These are phyloP conservation scores for Vicia faba DNA, from an alignment of 306 rosid species.

Conservation along the genomic window DNA sequence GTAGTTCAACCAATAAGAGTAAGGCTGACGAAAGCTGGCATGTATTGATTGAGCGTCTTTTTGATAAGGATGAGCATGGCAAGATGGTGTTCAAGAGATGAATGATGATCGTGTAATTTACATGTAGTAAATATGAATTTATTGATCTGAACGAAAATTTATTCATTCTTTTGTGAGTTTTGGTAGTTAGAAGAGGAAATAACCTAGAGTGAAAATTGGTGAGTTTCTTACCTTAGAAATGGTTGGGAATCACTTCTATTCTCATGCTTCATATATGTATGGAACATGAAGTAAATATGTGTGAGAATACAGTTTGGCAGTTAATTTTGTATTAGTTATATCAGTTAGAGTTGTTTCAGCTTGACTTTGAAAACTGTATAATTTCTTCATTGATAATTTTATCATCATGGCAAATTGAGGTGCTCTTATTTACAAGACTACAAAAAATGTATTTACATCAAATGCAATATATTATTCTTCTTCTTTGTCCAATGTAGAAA, in stretches of 20 bases:
- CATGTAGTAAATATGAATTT: background rate
- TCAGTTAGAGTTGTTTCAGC: background rate
- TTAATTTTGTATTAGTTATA: background rate
- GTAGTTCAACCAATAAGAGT: conserved; percentile 46
- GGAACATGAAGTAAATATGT: background rate
- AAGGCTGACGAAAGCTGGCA: conserved; percentile 60
- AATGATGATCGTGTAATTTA: conserved; percentile 37
- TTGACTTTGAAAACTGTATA: background rate
- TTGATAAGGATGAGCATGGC: conserved; percentile 63
- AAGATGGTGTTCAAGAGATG: conserved; percentile 51
- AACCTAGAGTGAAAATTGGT: conserved; percentile 22
- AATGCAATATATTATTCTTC: background rate
- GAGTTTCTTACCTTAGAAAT: background rate
- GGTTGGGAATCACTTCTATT: conserved; percentile 1
- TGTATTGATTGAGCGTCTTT: conserved; percentile 59
- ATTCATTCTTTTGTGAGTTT: conserved; percentile 46
- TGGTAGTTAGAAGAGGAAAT: conserved; percentile 14
- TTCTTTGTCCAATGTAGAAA: no score
- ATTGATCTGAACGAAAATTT: conserved; percentile 22
- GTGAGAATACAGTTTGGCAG: background rate
- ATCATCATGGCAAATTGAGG: background rate
- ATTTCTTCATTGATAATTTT: background rate
- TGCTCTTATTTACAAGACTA: background rate
- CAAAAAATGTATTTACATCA: background rate
- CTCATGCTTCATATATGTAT: conserved; percentile 14